A percentile compares a stretch with the other conserved stretches of the same genome.
Evolutionary conservation across 352 stramenopile species (phyloP).

Genomic region (Saprolegnia parasitica): DNA sequence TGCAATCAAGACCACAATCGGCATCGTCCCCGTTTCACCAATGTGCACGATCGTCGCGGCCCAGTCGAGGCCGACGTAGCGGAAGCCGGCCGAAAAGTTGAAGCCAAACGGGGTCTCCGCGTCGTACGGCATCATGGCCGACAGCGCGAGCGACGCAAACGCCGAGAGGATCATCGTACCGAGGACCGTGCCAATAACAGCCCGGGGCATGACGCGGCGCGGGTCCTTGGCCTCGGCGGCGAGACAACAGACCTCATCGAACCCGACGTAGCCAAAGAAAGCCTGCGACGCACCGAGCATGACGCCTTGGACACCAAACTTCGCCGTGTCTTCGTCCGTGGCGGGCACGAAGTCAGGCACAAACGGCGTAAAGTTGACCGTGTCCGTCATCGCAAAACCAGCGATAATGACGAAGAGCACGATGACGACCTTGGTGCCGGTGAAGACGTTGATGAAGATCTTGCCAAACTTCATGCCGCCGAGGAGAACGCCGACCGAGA

Average conservation of each 20-base stretch:
- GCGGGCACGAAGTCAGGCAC: conserved; percentile 30
- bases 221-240: conserved; percentile 38
- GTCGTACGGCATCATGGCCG: conserved; percentile 51
- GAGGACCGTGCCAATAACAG: conserved; percentile 51
- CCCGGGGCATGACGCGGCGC: conserved; percentile 43
- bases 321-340: not conserved
- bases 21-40: conserved; percentile 67
- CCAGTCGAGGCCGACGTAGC: conserved; percentile 28
- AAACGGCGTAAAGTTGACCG: conserved; percentile 53
- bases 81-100: conserved; percentile 27
- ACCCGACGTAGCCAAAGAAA: conserved; percentile 85
- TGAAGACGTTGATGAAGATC: conserved; percentile 47
- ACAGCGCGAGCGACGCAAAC: conserved; percentile 55
- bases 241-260: conserved; percentile 76
- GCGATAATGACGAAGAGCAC: conserved; percentile 63
- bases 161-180: conserved; percentile 33
- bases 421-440: conserved; percentile 39
- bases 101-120: conserved; percentile 4
- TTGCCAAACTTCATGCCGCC: conserved; percentile 49
- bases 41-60: conserved; percentile 43
- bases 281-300: conserved; percentile 50
- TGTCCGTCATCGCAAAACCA: conserved; percentile 47
- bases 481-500: conserved; percentile 36
- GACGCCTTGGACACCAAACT: conserved; percentile 39
- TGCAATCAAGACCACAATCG: conserved; percentile 71